A percentile compares a stretch with the other conserved stretches of the same genome.
Evolutionary conservation across 192 early-diverging fungal species (phyloP).

Genomic region (Helicostylum pulchrum): DNA sequence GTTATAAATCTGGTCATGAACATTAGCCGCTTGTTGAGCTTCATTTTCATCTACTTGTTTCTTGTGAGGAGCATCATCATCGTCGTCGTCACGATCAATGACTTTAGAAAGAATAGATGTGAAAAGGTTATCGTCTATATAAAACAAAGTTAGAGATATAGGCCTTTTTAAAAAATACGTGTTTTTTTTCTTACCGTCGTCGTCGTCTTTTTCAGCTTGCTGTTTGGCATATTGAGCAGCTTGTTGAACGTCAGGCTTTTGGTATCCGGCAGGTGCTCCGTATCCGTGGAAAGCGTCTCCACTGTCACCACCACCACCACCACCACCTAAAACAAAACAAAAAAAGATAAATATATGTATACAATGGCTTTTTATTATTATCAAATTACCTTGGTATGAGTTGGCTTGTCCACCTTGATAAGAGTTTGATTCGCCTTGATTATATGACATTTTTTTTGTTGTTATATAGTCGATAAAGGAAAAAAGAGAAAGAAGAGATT

Average conservation of each 20-base stretch:
- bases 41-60: slow-evolving; percentile 17
- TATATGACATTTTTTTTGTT: too few species aligned
- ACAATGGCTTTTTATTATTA: neutral
- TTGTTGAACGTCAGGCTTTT: slow-evolving; percentile 4
- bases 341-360: too few species aligned
- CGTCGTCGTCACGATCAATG: slow-evolving; percentile 13
- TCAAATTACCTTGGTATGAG: slow-evolving; percentile 14
- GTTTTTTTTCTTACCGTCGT: neutral
- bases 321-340: too few species aligned
- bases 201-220: neutral
- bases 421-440: slow-evolving; percentile 18
- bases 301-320: too few species aligned
- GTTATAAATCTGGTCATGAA: slow-evolving; percentile 32
- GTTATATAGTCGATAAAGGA: too few species aligned
- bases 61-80: slow-evolving; percentile 20
- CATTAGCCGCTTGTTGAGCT: slow-evolving; percentile 18
- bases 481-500: too few species aligned
- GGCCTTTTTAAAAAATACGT: neutral
- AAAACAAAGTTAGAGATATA: too few species aligned
- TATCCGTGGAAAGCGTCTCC: neutral
- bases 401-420: slow-evolving; percentile 12
- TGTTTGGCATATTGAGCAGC: slow-evolving; percentile 12
- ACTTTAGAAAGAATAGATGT: slow-evolving; percentile 23
- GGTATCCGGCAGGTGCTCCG: neutral
- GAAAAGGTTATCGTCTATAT: slow-evolving; percentile 19